Percentiles rank a stretch among this genome's conserved stretches.
These are phyloP conservation scores for Cladosporium sphaerospermum DNA, from an alignment of 2,329 filamentous ascomycete genomes.

Conservation along the genomic window DNA sequence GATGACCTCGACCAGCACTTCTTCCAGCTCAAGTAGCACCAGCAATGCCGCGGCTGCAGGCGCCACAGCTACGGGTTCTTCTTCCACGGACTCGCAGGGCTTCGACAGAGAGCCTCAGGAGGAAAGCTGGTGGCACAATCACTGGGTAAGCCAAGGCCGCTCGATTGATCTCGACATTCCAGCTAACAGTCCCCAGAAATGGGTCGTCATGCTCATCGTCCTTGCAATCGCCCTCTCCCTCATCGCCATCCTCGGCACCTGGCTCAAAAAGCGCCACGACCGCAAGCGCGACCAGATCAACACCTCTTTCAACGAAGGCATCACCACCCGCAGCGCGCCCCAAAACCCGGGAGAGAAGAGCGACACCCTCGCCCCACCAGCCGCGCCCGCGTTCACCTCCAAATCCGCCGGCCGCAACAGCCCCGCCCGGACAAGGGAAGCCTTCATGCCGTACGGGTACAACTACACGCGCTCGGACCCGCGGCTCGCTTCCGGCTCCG, in stretches of 20 bases:
- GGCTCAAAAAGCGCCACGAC: slow-evolving; percentile 68
- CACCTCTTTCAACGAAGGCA: slow-evolving; percentile 31
- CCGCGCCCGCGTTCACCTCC: not conserved
- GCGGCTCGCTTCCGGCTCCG: slow-evolving; percentile 9
- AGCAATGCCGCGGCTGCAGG: slow-evolving; percentile 10
- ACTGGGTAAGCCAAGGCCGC: slow-evolving; percentile 5
- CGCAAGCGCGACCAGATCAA: slow-evolving; percentile 53
- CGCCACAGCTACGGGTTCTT: slow-evolving; percentile 3
- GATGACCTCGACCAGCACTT: slow-evolving; percentile 5
- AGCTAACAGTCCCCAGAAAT: slow-evolving; percentile 41
- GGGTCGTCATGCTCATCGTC: slow-evolving; percentile 75
- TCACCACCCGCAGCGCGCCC: slow-evolving; percentile 26
- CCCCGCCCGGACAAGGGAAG: slow-evolving; percentile 25
- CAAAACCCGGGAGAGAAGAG: slow-evolving; percentile 6
- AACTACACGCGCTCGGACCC: slow-evolving; percentile 26
- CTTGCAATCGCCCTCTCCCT: slow-evolving; percentile 62
- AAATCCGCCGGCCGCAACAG: slow-evolving; percentile 19
- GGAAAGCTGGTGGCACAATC: slow-evolving; percentile 20
- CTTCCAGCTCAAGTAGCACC: slow-evolving; percentile 2
- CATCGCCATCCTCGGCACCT: slow-evolving; percentile 61
- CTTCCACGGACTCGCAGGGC: not conserved
- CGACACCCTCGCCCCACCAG: not conserved
- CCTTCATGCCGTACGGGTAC: slow-evolving; percentile 32
- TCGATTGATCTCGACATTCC: too few species aligned
- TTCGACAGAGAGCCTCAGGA: not conserved